Base-by-base conservation (phyloP, 129 eudicot genomes). In the Pseudognaphalium luteoalbum region DNA sequence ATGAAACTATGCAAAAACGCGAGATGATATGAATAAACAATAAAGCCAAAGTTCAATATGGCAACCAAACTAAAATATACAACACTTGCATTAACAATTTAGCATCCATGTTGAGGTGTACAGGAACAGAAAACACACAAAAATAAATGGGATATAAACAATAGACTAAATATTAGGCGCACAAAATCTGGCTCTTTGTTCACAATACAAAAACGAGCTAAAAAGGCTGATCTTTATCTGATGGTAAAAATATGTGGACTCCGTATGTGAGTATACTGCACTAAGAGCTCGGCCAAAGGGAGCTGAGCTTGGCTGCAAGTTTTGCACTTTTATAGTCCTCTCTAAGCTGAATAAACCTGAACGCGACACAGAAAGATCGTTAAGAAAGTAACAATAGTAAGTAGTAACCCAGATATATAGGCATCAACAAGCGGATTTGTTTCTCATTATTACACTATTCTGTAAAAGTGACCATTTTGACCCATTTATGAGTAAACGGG, bases 261-360 rank as follows among this genome's bases (percentile, higher is more conserved):
- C 54, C 20, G 58, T 67, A 56, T 17, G 32, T 56, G 75, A 10
- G 5, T 28, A 32, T 56, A 20, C 66, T 32, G 54, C 70, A 44
- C 74, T 82, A 88, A 52, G 92, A 86, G 78, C 82, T 85, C 16
- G 89, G 74, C 95, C 97, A 91, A 79, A 89, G 85, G 79, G 97
- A 87, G 81, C 88, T 82, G 66, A 91, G 97, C 54, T 73, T 85
- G 56, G 97, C 80, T 58, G 97, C 97, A 17, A 91, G 92, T 76
- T 87, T 91, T 78, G 97, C 97, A 71, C 96, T 89, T 80, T 91
- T 91, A 82, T 89, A 91, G 85, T 91, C 97, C 74, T 91, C 97
- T 82, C 97, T 86, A 60, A 91, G 96, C 83, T 91, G 89, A 82
- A 91, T 89, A 72, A 91, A 91, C 84, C 97, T 91, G 90, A 70